Base-by-base conservation (phyloP, 768 basidiomycete genomes). In the Steccherinum ochraceum region DNA sequence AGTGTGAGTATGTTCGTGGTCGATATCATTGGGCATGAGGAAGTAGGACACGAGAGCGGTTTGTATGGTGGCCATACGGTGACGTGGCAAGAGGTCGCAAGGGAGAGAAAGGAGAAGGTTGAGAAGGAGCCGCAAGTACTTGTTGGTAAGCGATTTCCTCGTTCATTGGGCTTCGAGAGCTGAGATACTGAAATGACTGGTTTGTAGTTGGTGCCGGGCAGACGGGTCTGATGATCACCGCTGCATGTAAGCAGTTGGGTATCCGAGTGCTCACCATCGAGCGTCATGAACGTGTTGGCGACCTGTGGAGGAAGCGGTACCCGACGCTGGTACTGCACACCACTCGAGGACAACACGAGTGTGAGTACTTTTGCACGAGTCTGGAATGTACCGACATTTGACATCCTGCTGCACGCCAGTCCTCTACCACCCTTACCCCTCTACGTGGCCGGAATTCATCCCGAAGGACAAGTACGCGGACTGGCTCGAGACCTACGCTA, bases 271-370 rank as follows among this genome's bases (percentile, higher is more conserved):
- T 76, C 1, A 57, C 74, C 1, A 55, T 76, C 5, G 73, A 75
- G 47, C 56, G 49, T 13, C 55, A 58, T 23, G 45, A 50, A 0
- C 56, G 64, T 0, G 56, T 73, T 12, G 74, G 74, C 2, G 72
- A 73, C 51, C 61, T 56, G 7, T 74, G n/a, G n/a, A n/a, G n/a
- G n/a, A n/a, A n/a, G n/a, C n/a, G n/a, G n/a, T n/a, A n/a, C n/a
- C n/a, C n/a, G 73, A 65, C 68, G 0, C 55, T 77, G 26, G 60
- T 56, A 7, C 56, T 76, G 23, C 75, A 76, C 47, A 70, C 69
- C 27, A 61, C 49, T 47, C 54, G 50, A 49, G 61, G 51, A 26
- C 53, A 65, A 48, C 52, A 55, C 27, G 49, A 23, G 25, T 26
- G 52, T 45, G 39, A 49, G 58, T 43, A n/a, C n/a, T n/a, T n/a